Base-by-base conservation (phyloP, 192 early-diverging fungal genomes). In the Linnemannia schmuckeri region DNA sequence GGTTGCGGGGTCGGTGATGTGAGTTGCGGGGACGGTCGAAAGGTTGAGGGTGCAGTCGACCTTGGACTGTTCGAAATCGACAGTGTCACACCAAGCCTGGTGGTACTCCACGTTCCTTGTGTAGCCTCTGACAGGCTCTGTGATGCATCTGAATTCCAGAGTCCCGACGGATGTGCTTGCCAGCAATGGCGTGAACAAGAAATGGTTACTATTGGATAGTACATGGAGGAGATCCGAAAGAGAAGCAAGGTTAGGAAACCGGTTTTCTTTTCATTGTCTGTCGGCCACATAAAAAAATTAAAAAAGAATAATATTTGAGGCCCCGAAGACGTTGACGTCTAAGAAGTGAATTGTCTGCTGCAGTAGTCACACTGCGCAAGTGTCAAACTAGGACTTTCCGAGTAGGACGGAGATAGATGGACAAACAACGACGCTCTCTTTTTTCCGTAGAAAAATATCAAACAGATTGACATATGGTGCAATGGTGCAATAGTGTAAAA, bases 161-260 rank as follows among this genome's bases (percentile, higher is more conserved):
- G 97, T 97, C 7, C 97, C 97, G 0, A 97, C 96, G 1, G 95
- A 93, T 47, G 93, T 94, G 81, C 94, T 95, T n/a, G 97, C 96
- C 72, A 98, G 90, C 44, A 98, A 84, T 22, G 97, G 97, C 49
- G 97, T 98, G 86, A 97, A 96, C 37, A 96, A 88, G 88, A 97
- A 97, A 86, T 96, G 95, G 82, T 96, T 96, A 89, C 89, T 90
- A 89, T 63, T 69, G 54, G 70, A 61, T 37, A 41, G 55, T 6
- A 35, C 5, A n/a, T 24, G 18, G 54, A n/a, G 54, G 54, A n/a
- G 24, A n/a, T 57, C 2, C 17, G 27, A 66, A 47, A 68, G 30
- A 40, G 47, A 68, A 52, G 40, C 27, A 61, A 22, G 52, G 37
- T 68, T 35, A 44, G 71, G 68, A 40, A 66, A 66, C 61, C 7